Conservation (phyloP, 495 filamentous ascomycete species). For the Trypethelium eluteriae region DNA sequence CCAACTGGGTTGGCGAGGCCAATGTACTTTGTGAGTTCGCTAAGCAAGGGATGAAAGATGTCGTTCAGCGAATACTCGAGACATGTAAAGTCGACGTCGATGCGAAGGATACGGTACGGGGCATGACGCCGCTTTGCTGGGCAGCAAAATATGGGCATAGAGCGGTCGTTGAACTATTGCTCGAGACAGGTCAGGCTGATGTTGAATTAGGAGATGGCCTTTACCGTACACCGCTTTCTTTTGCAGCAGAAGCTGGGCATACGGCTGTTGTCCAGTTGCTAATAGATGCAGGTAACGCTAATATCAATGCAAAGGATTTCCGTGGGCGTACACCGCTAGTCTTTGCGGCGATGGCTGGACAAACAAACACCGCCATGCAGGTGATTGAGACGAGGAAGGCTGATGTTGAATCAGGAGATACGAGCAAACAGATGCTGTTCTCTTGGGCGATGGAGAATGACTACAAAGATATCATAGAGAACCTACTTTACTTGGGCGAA, state of each 20-base stretch:
- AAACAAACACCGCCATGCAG: not conserved
- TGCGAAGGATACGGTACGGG: not conserved
- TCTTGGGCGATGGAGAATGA: no score
- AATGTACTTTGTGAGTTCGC: not conserved
- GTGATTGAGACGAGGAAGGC: not conserved
- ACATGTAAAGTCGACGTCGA: not conserved
- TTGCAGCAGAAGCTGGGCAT: not conserved
- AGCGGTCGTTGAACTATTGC: not conserved
- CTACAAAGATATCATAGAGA: no score
- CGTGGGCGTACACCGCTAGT: no score
- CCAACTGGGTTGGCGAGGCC: not conserved
- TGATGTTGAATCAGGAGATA: not conserved
- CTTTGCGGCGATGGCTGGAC: not conserved
- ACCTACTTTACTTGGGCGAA: no score
- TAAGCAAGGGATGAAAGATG: not conserved
- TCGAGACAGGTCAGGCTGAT: not conserved
- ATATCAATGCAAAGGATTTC: no score
- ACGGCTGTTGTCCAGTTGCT: not conserved
- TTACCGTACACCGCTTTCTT: not conserved
- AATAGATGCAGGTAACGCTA: not conserved
- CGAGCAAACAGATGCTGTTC: no score
- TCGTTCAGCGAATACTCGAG: not conserved
- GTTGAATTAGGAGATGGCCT: not conserved
- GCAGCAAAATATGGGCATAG: not conserved
- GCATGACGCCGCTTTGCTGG: not conserved